A percentile compares a stretch with the other conserved stretches of the same genome.
Evolutionary conservation across 1,284 basidiomycete genomes (phyloP).

Genomic region (Ganoderma resinaceum): DNA sequence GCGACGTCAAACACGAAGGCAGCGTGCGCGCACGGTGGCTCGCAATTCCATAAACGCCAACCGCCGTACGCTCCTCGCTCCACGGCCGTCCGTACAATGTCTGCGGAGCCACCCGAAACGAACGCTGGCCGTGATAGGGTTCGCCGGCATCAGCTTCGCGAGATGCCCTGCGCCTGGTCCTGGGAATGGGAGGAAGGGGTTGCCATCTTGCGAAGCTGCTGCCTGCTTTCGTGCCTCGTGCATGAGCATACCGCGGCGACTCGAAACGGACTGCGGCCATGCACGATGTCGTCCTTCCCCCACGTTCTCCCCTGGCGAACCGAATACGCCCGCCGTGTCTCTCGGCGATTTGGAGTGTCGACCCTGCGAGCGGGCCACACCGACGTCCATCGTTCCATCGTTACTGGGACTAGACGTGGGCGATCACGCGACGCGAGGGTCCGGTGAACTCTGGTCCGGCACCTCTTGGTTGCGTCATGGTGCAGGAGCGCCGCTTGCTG

Average conservation of each 20-base stretch:
- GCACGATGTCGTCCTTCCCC: not conserved
- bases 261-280: not conserved
- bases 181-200: not conserved
- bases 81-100: not conserved
- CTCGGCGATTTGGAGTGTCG: not conserved
- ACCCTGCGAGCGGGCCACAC: not conserved
- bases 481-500: not conserved
- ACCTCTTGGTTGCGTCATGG: not conserved
- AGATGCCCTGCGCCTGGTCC: not conserved
- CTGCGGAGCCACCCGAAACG: slow-evolving; percentile 1
- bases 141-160: not conserved
- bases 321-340: not conserved
- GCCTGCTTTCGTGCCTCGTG: not conserved
- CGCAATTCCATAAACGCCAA: not conserved
- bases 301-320: not conserved
- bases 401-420: not conserved
- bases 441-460: too few relatives aligned
- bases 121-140: slow-evolving; percentile 1
- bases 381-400: not conserved
- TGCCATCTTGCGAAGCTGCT: not conserved
- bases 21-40: not conserved
- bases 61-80: not conserved
- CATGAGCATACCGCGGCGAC: not conserved
- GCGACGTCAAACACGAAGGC: not conserved
- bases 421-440: too few relatives aligned